Base-by-base conservation (phyloP, 2,329 filamentous ascomycete species). In the Cladosporium austrohemisphaericum region DNA sequence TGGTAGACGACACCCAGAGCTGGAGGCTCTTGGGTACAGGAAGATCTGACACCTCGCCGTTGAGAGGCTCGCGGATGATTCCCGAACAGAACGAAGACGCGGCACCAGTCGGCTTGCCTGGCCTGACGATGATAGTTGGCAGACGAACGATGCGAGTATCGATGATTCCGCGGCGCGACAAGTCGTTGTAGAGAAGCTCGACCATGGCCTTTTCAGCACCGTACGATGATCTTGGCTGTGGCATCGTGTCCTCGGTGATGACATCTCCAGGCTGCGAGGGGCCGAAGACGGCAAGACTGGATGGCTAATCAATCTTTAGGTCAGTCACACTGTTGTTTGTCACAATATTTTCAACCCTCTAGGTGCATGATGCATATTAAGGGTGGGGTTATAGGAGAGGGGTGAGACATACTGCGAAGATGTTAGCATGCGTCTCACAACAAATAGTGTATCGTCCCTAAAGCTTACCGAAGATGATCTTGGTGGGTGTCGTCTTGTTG, bases 41-140 rank as follows among this genome's bases (percentile, higher is more conserved):
- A 7, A 40, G 19, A 8, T 23, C 36, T 8, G 19, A 40, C n/a
- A 40, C 19, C 7, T 40, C 36, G 11, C 50, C 50, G 19, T 41
- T 52, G 2, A 52, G 32, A 5, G 72, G 72, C 60, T 75, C 72
- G 4, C 72, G 66, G 44, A 75, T 69, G 19, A 75, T 74, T 14
- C 72, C 71, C 37, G 69, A 72, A 8, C 69, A 68, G 45, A 75
- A 75, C 31, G 70, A 72, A 46, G 70, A 72, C 9, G 71, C 72
- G 9, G 72, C 72, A 41, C 69, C 71, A 0, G 70, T 72, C 0
- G 72, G 72, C 41, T 64, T 65, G 0, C 72, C 72, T 4, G 71
- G 70, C 36, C 71, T 62, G 5, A 74, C 70, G 5, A 70, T 71
- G 38, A 74, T 70, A 3, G 71, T 74, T 11, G 71, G 71, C 6